Evolutionary conservation across 305 asterid genomes (phyloP).

Genomic region (Plantago rigida): DNA sequence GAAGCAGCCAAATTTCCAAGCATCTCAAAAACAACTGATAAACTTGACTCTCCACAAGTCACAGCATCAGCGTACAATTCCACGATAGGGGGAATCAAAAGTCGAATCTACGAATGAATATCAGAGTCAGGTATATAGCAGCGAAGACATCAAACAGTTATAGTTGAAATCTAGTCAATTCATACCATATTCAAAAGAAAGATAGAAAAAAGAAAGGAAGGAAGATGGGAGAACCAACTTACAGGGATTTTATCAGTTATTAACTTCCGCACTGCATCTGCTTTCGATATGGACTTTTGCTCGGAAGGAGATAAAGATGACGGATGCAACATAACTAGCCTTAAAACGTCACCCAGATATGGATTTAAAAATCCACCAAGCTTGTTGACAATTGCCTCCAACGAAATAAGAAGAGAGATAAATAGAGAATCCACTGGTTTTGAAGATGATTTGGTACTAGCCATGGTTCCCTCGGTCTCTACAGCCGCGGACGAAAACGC

Average conservation of each 20-base stretch:
- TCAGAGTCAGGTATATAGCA: background rate
- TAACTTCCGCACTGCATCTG: slow-evolving; percentile 63
- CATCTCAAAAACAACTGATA: slow-evolving; percentile 63
- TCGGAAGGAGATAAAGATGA: slow-evolving; percentile 41
- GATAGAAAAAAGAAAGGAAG: slow-evolving; percentile 2
- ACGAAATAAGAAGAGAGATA: slow-evolving; percentile 52
- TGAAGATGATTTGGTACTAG: slow-evolving; percentile 27
- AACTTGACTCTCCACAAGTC: slow-evolving; percentile 55
- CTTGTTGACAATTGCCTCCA: slow-evolving; percentile 65
- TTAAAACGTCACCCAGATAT: slow-evolving; percentile 55
- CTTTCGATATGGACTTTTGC: slow-evolving; percentile 54
- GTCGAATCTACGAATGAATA: slow-evolving; percentile 60
- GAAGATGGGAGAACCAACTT: slow-evolving; percentile 29
- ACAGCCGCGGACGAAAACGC: slow-evolving; percentile 31
- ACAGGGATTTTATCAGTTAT: slow-evolving; percentile 69
- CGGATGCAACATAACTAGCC: slow-evolving; percentile 61
- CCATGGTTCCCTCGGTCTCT: slow-evolving; percentile 26
- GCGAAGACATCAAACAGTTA: background rate
- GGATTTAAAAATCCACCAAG: slow-evolving; percentile 84
- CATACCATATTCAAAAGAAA: background rate
- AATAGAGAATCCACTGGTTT: slow-evolving; percentile 39
- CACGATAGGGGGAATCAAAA: slow-evolving; percentile 64
- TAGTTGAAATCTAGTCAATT: background rate
- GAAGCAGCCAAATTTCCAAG: slow-evolving; percentile 51
- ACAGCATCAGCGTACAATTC: slow-evolving; percentile 53